Base-by-base conservation (phyloP, 2,329 filamentous ascomycete species). In the Didymella glomerata region DNA sequence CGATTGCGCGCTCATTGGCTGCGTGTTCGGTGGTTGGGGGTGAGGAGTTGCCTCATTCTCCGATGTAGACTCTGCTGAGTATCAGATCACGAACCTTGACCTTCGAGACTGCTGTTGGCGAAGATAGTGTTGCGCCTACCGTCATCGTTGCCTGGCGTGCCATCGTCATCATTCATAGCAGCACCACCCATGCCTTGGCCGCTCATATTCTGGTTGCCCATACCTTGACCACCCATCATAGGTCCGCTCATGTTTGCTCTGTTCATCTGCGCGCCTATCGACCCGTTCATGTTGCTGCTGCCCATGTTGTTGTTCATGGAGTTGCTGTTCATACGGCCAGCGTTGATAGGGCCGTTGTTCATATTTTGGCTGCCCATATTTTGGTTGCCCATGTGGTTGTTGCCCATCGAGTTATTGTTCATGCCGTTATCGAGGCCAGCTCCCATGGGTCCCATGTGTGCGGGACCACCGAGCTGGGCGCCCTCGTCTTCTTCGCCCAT, bases 401-500 rank as follows among this genome's bases (percentile, higher is more conserved):
- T 60, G 41, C 62, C 67, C 54, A 74, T 62, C 16, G 56, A 30
- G 18, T 44, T 60, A 24, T 57, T 61, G 54, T 64, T 65, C 56
- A 73, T 67, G 16, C 53, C 52, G 25, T 61, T 69, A 32, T 69
- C 63, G 45, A 75, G 63, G 20, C 45, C 54, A 16, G 62, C 27
- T n/a, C 63, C 61, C 57, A 72, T 68, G 6, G 66, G 36, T 4
- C 56, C 62, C 11, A 70, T 28, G 13, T 56, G 57, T 7, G 63
- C 32, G 9, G 65, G 57, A 14, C 62, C 66, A n/a, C 61, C 63
- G 13, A 75, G 55, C 13, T 69, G 62, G 6, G 70, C 63, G 24
- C 65, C 70, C 41, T 80, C 78, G 42, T 78, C 74, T 49, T 79
- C 77, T 60, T 82, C 78, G 20, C 81, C 81, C 79, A 82, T 82